Evolutionary conservation across 2,329 filamentous ascomycete genomes (phyloP).

Genomic region (Aureobasidium vineae): DNA sequence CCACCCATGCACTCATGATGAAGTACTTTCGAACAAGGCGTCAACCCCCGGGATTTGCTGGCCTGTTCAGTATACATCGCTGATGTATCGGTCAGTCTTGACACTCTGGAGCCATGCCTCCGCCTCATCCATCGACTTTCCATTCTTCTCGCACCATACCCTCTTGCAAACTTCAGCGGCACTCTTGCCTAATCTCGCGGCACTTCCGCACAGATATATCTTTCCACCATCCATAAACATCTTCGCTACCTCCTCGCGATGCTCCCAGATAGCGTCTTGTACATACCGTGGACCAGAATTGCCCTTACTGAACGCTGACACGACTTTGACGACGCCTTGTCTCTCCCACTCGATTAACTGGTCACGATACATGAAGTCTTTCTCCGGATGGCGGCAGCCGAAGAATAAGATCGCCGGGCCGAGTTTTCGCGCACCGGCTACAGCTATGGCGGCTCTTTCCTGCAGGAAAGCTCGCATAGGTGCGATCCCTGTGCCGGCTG

Average conservation of each 20-base stretch:
- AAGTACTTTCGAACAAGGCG: too few relatives aligned
- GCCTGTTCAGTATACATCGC: slow-evolving; percentile 38
- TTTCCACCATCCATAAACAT: slow-evolving; percentile 53
- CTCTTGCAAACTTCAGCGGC: slow-evolving; percentile 43
- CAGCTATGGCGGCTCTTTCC: slow-evolving; percentile 42
- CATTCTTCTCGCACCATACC: slow-evolving; percentile 44
- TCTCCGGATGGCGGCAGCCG: slow-evolving; percentile 37
- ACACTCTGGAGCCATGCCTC: slow-evolving; percentile 39
- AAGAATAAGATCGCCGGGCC: slow-evolving; percentile 45
- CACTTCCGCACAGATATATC: slow-evolving; percentile 45
- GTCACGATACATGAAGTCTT: neutral
- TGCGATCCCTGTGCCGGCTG: slow-evolving; percentile 53
- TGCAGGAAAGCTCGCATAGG: slow-evolving; percentile 48
- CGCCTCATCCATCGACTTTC: slow-evolving; percentile 42
- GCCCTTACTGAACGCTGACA: neutral
- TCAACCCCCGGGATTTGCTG: neutral
- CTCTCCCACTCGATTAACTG: neutral
- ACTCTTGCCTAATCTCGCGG: slow-evolving; percentile 44
- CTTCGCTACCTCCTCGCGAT: slow-evolving; percentile 34
- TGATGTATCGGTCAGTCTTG: slow-evolving; percentile 45
- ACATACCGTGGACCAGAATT: slow-evolving; percentile 33
- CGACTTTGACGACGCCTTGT: neutral
- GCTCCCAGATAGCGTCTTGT: slow-evolving; percentile 41
- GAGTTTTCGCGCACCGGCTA: slow-evolving; percentile 41
- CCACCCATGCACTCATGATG: too few relatives aligned